phyloP scores from a whole-genome alignment of 225 moss, liverwort and hornwort species.

The Thuidium tamariscinum region DNA sequence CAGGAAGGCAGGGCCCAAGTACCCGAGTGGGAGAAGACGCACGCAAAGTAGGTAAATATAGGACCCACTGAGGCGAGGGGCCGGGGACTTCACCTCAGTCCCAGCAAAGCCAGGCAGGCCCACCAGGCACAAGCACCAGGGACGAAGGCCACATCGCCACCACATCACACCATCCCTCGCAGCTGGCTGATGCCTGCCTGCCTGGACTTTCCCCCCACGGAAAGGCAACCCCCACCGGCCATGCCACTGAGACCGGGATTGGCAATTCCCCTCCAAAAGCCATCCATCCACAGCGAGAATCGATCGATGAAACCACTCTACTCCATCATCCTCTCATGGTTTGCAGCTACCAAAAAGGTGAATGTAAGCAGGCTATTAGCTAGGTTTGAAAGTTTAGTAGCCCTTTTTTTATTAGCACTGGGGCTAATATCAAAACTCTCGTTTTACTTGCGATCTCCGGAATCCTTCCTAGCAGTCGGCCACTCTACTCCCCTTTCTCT shows the following conservation, averaged over 20 bases:
- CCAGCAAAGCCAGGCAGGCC: neutral
- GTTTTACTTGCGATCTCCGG: neutral
- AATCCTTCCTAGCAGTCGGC: neutral
- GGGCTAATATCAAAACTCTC: too few relatives aligned
- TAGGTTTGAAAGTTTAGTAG: neutral
- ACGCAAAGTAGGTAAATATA: constrained; percentile 25
- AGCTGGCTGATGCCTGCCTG: neutral
- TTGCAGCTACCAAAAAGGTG: neutral
- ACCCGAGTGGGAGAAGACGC: neutral
- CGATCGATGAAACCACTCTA: neutral
- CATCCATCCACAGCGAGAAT: neutral
- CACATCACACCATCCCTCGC: neutral
- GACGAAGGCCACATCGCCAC: neutral
- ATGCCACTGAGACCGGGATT: neutral
- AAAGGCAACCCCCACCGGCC: neutral
- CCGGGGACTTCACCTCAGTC: neutral
- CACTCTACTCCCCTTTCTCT: neutral
- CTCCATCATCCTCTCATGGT: neutral
- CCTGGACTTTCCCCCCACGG: neutral
- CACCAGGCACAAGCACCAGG: neutral
- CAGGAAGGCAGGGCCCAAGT: neutral
- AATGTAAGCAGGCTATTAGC: neutral
- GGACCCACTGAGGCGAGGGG: neutral
- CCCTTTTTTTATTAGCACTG: neutral
- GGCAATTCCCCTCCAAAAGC: neutral